Conservation (phyloP, 805 yeast genomes). For the Candida vartiovaarae region DNA sequence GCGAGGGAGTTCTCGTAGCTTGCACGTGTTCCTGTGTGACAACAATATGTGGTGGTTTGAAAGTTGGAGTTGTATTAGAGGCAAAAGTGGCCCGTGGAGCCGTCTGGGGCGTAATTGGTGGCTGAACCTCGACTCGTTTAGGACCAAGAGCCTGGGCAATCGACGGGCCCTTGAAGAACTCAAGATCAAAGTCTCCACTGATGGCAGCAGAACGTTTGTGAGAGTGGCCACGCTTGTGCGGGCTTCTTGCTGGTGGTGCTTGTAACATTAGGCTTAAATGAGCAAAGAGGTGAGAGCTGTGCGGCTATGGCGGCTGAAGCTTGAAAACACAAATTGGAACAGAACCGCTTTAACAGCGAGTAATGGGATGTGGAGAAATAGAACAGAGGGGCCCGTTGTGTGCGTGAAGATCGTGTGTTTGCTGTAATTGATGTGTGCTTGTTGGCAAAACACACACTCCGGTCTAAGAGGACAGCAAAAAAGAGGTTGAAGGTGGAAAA, state of each 20-base stretch:
- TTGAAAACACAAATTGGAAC: no score
- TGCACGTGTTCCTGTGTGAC: constrained; percentile 10
- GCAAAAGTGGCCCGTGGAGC: background rate
- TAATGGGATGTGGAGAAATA: background rate
- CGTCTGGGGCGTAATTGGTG: background rate
- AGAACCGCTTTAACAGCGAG: no score
- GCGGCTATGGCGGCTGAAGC: background rate
- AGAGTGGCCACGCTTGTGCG: constrained; percentile 52
- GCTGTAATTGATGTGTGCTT: no score
- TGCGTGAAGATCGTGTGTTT: no score
- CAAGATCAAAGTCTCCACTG: constrained; percentile 70
- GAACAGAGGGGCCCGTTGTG: no score
- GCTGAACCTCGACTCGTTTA: background rate
- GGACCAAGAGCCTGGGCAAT: background rate
- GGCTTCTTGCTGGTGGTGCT: constrained; percentile 14
- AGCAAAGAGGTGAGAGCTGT: background rate
- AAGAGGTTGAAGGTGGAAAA: background rate
- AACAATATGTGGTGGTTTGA: constrained; percentile 7
- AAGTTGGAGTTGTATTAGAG: background rate
- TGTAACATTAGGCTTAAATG: constrained; percentile 6
- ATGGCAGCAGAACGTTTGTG: constrained; percentile 86
- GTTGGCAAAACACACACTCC: no score
- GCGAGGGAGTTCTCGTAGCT: constrained; percentile 15
- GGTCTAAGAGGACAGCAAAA: no score
- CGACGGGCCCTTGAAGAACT: constrained; percentile 16